Percentiles rank a stretch among this genome's conserved stretches.
phyloP scores from a whole-genome alignment of 495 filamentous ascomycete species.

The Neurospora tetrasperma region DNA sequence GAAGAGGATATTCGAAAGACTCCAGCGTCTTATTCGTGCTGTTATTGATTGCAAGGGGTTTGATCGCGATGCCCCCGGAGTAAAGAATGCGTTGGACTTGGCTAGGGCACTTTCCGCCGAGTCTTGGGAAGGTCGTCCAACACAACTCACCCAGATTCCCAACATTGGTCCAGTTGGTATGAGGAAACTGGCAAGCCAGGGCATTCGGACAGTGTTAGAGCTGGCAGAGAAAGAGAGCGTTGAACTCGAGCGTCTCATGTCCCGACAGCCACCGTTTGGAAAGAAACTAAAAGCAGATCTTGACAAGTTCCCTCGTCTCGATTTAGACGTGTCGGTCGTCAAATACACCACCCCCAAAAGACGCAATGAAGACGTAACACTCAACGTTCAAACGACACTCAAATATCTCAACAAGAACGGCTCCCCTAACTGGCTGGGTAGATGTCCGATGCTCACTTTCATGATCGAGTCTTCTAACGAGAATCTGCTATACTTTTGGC shows the following conservation, averaged over 20 bases:
- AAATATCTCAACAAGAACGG: constrained; percentile 62
- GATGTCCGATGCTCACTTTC: constrained; percentile 58
- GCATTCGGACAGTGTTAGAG: constrained; percentile 60
- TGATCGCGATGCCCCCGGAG: constrained; percentile 54
- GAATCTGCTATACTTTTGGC: constrained; percentile 63
- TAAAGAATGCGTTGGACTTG: constrained; percentile 66
- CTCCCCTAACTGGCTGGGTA: constrained; percentile 49
- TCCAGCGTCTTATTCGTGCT: constrained; percentile 68
- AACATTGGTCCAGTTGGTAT: constrained; percentile 70
- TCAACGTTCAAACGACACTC: constrained; percentile 59
- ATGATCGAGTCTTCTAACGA: constrained; percentile 71
- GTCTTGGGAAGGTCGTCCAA: constrained; percentile 77
- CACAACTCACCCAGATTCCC: constrained; percentile 80
- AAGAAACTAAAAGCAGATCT: constrained; percentile 52
- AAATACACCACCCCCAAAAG: constrained; percentile 16
- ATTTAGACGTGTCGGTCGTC: constrained; percentile 35
- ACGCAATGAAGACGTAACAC: constrained; percentile 28
- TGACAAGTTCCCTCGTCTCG: constrained; percentile 65
- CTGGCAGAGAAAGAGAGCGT: constrained; percentile 56
- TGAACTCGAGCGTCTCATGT: constrained; percentile 66
- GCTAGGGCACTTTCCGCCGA: constrained; percentile 65
- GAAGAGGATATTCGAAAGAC: constrained; percentile 57
- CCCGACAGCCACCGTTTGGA: constrained; percentile 77
- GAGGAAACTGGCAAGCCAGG: constrained; percentile 62
- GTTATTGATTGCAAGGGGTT: constrained; percentile 73